Conservation (phyloP, 495 filamentous ascomycete species). For the Xylaria grammica region DNA sequence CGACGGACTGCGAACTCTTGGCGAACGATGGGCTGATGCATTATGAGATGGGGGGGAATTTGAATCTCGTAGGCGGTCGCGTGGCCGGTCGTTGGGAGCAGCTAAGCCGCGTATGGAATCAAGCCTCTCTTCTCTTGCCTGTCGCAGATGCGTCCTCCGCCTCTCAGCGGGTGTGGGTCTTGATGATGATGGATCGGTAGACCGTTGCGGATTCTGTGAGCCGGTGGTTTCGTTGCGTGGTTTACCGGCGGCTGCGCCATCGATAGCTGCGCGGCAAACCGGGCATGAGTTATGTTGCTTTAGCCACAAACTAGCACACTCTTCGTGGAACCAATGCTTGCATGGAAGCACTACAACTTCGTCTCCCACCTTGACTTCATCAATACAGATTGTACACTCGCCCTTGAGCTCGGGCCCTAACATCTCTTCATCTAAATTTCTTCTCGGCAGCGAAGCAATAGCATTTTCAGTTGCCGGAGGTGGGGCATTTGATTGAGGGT, state of each 20-base stretch:
- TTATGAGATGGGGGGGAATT: constrained; percentile 27
- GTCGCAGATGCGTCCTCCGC: constrained; percentile 24
- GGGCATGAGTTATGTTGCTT: constrained; percentile 90
- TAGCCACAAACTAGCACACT: constrained; percentile 80
- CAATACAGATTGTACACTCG: constrained; percentile 95
- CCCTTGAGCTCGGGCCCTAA: constrained; percentile 63
- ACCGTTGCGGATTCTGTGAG: constrained; percentile 17
- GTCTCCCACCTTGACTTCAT: constrained; percentile 73
- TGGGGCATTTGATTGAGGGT: constrained; percentile 73
- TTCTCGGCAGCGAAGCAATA: constrained; percentile 75
- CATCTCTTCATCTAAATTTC: constrained; percentile 67
- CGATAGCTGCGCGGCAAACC: constrained; percentile 81
- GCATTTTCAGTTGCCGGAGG: constrained; percentile 78
- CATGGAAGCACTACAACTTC: constrained; percentile 84
- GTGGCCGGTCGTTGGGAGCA: constrained; percentile 17
- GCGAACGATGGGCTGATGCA: constrained; percentile 19
- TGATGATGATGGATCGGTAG: constrained; percentile 15
- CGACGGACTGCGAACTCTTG: constrained; percentile 35
- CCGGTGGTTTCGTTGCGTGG: constrained; percentile 21
- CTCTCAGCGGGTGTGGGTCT: constrained; percentile 20
- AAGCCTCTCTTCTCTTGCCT: constrained; percentile 32
- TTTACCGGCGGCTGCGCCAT: constrained; percentile 37
- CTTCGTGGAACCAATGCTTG: constrained; percentile 87
- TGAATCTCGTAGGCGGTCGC: constrained; percentile 22
- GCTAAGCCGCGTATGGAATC: constrained; percentile 28